Conservation (phyloP, 768 basidiomycete species). For the Lentinula sp. region DNA sequence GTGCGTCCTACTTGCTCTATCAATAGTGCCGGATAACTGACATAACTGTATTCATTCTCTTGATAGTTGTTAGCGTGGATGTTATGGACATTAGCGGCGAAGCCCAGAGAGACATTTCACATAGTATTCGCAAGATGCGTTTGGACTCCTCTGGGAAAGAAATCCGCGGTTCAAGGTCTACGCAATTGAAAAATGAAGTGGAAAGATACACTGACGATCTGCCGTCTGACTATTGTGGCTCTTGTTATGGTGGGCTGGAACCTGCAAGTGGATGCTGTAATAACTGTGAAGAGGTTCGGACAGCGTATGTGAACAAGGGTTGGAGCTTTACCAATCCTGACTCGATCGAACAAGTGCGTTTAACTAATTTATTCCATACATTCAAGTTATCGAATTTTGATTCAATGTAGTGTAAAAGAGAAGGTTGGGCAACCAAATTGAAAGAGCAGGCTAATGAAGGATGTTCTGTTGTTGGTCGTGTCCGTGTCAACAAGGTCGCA, state of each 20-base stretch:
- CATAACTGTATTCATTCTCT: neutral
- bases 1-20: constrained; percentile 43
- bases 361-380: neutral
- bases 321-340: constrained; percentile 96
- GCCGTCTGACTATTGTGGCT: constrained; percentile 76
- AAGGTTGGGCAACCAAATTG: constrained; percentile 93
- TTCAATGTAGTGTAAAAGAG: constrained; percentile 67
- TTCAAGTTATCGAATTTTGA: neutral
- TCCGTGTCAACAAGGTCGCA: constrained; percentile 95
- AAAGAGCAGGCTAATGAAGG: constrained; percentile 91
- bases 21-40: neutral
- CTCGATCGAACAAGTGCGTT: constrained; percentile 80
- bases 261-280: constrained; percentile 88
- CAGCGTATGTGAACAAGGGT: constrained; percentile 83
- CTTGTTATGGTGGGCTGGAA: constrained; percentile 85
- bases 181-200: constrained; percentile 79
- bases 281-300: constrained; percentile 90
- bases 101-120: constrained; percentile 84
- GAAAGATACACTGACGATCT: constrained; percentile 68
- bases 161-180: constrained; percentile 49
- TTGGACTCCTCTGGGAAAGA: constrained; percentile 51
- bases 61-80: constrained; percentile 85
- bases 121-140: constrained; percentile 85
- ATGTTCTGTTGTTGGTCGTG: constrained; percentile 86
- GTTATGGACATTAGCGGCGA: constrained; percentile 99